A percentile compares a stretch with the other conserved stretches of the same genome.
Conservation (phyloP, 306 rosid genomes). For the Vachellia pachyceras region DNA sequence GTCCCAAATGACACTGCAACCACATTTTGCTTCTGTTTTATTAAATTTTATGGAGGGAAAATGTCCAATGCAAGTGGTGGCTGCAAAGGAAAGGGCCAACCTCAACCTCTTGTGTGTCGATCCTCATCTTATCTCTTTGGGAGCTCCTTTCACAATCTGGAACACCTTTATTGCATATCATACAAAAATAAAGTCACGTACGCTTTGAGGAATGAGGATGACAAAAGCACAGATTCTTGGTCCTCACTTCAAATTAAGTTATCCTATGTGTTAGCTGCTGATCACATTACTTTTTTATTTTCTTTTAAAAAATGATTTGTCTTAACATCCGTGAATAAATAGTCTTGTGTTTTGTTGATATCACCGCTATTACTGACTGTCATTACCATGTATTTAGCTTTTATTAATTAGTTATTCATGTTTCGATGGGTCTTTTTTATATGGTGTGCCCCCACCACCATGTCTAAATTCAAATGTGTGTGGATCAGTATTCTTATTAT, state of each 20-base stretch:
- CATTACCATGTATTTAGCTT: not conserved
- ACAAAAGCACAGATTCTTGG: not conserved
- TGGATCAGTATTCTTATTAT: not conserved
- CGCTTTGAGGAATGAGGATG: not conserved
- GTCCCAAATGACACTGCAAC: not conserved
- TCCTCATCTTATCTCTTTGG: not conserved
- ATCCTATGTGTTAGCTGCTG: not conserved
- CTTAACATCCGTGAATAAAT: not conserved
- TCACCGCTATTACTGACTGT: not conserved
- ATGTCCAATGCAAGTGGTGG: constrained; percentile 1
- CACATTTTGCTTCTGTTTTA: not conserved
- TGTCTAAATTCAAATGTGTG: not conserved
- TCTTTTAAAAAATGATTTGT: not conserved
- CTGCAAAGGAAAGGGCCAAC: not conserved
- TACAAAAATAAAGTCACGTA: not conserved
- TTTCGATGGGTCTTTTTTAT: not conserved
- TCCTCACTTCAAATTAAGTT: not conserved
- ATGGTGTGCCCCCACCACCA: not conserved
- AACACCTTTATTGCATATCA: not conserved
- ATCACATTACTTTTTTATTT: not conserved
- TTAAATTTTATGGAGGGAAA: constrained; percentile 11
- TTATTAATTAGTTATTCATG: not conserved
- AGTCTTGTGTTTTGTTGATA: not conserved
- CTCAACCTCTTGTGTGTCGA: constrained; percentile 5
- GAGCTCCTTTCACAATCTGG: not conserved